Conservation (phyloP, 106 monocot species). For the Ottelia alismoides region DNA sequence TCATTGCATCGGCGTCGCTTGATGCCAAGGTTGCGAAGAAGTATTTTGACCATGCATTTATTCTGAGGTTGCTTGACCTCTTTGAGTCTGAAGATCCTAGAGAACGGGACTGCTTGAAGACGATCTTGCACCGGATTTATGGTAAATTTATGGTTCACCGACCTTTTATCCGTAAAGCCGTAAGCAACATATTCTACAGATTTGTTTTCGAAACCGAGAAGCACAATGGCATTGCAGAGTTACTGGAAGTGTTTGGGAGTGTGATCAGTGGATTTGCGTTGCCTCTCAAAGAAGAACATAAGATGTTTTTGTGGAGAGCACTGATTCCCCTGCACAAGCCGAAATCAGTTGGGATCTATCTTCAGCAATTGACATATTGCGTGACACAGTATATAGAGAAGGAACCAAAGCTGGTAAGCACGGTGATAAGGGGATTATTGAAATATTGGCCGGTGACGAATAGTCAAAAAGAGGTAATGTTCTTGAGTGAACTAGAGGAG, state of each 20-base stretch:
- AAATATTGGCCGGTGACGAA: slow-evolving; percentile 1
- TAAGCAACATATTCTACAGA: slow-evolving; percentile 6
- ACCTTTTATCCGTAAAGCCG: slow-evolving; percentile 3
- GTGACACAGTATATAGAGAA: slow-evolving; percentile 4
- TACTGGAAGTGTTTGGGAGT: slow-evolving; percentile 7
- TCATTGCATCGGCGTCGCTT: not conserved
- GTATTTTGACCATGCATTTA: slow-evolving; percentile 2
- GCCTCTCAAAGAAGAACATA: slow-evolving; percentile 6
- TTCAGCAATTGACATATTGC: slow-evolving; percentile 2
- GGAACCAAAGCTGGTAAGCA: slow-evolving; percentile 6
- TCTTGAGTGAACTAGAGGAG: slow-evolving; percentile 6
- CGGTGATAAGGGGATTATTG: slow-evolving; percentile 4
- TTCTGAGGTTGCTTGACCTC: slow-evolving; percentile 1
- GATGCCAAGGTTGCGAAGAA: slow-evolving; percentile 7
- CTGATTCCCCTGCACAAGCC: slow-evolving; percentile 7
- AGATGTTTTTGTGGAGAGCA: slow-evolving; percentile 5
- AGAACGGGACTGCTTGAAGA: slow-evolving; percentile 9
- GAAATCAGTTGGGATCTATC: slow-evolving; percentile 1
- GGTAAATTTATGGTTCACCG: slow-evolving; percentile 7
- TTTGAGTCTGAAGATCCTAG: slow-evolving; percentile 8
- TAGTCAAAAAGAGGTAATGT: slow-evolving; percentile 8
- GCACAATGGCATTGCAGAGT: slow-evolving; percentile 6
- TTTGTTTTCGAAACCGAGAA: slow-evolving; percentile 2
- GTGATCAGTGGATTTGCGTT: slow-evolving; percentile 8
- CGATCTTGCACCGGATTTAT: slow-evolving; percentile 5